Evolutionary conservation across 2,329 filamentous ascomycete genomes (phyloP), one percentile per base, ranked within the genome.

Genomic region (Hymenoscyphus fraxineus): DNA sequence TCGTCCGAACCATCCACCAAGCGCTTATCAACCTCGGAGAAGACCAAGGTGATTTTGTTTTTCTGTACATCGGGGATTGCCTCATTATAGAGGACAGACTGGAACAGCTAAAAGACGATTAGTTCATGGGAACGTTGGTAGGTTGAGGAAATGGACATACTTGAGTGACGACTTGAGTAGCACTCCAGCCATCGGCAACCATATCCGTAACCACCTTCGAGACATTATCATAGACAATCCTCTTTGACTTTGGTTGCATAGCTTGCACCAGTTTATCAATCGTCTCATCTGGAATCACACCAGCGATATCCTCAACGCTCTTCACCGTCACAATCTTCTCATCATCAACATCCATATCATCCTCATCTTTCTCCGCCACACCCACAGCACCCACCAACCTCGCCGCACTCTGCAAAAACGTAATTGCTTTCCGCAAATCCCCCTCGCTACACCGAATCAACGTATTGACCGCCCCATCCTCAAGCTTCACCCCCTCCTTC

Each of bases 171-270:
- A 97, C 86, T 78, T 98, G 95, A 6, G 88, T 88, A 31, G 94
- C 95, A 76, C 93, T 97, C 94, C 95, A 99, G 9, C 95, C 95
- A 78, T 98, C 95, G 0, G 94, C 94, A 58, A 98, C 88, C 81
- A 99, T 88, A 69, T 97, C 90, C 72, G 93, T 91, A 5, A 98
- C 90, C 6, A 92, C 88, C 69, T 87, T 87, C 0, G 92, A 87
- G 16, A 99, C 85, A 13, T 85, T 83, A 65, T 87, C 83, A 73
- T 96, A 99, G 0, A 87, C 82, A 15, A 85, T 82, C 0, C 84
- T 83, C 44, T 82, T 82, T 31, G 84, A 84, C 68, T 81, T 84
- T 4, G 92, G 91, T 70, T 91, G 89, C 80, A 98, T 90, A 19
- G 92, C 90, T 65, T 86, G 79, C 13, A 92, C 80, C 16, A 99